Evolutionary conservation across 768 basidiomycete species (phyloP).

Genomic region (Dentipellis sp.): DNA sequence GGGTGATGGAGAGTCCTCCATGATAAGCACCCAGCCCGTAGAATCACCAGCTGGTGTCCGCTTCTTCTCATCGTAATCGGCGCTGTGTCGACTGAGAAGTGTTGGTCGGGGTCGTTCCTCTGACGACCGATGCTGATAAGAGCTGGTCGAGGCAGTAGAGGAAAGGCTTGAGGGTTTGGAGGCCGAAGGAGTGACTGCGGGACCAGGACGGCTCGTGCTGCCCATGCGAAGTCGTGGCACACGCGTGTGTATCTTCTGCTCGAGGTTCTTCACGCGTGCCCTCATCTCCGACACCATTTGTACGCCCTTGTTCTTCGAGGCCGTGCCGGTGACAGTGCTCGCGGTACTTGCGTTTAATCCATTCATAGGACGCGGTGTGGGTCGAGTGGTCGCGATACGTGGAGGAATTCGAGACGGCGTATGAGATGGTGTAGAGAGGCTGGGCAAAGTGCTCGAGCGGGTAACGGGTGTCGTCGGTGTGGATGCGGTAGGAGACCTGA

Average conservation of each 20-base stretch:
- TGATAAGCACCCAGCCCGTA: constrained; percentile 82
- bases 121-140: constrained; percentile 18
- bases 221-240: constrained; percentile 80
- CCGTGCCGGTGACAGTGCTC: constrained; percentile 27
- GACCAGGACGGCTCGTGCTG: constrained; percentile 50
- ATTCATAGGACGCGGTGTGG: constrained; percentile 18
- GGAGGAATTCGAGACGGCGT: constrained; percentile 28
- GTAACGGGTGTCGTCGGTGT: constrained; percentile 34
- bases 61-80: constrained; percentile 25
- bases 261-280: constrained; percentile 64
- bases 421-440: constrained; percentile 37
- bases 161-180: constrained; percentile 12
- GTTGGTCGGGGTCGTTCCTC: constrained; percentile 20
- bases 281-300: constrained; percentile 94
- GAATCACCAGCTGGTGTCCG: constrained; percentile 48
- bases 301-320: constrained; percentile 71
- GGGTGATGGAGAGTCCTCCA: constrained; percentile 79
- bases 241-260: constrained; percentile 82
- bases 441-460: constrained; percentile 45
- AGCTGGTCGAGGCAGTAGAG: constrained; percentile 1
- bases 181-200: constrained; percentile 13
- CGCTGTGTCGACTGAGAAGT: constrained; percentile 17
- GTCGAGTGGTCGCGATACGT: constrained; percentile 30
- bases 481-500: constrained; percentile 12
- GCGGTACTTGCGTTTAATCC: constrained; percentile 26